Evolutionary conservation across 441 rosid species (phyloP).

Genomic region (Cnidoscolus chayamansa): DNA sequence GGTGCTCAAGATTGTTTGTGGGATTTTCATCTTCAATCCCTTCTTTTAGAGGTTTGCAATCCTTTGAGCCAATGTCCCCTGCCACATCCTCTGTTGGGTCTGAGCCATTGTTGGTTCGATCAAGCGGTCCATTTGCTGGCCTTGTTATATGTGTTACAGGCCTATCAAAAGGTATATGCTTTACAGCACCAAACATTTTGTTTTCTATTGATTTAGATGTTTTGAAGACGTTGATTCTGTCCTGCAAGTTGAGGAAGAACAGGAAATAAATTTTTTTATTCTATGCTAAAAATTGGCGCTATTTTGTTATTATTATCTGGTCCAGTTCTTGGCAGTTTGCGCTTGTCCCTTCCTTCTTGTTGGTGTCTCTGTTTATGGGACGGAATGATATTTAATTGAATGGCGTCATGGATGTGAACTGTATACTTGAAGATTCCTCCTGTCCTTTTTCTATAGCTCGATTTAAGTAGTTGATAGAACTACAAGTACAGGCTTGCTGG

Average conservation of each 20-base stretch:
- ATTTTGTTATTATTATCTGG: constrained; percentile 9
- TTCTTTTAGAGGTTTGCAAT: constrained; percentile 44
- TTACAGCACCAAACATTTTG: neutral
- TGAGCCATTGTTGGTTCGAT: constrained; percentile 34
- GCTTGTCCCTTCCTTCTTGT: constrained; percentile 14
- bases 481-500: neutral
- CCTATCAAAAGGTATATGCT: constrained; percentile 72
- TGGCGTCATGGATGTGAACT: constrained; percentile 6
- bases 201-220: neutral
- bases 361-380: constrained; percentile 1
- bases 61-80: constrained; percentile 45
- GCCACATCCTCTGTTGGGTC: constrained; percentile 42
- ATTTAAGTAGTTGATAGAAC: neutral
- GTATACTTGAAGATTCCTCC: neutral
- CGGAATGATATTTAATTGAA: neutral
- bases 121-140: constrained; percentile 63
- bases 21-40: constrained; percentile 49
- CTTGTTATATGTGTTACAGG: constrained; percentile 93
- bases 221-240: neutral
- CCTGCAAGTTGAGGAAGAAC: constrained; percentile 4
- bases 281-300: neutral
- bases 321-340: neutral
- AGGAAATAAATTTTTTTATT: constrained; percentile 2
- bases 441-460: constrained; percentile 11
- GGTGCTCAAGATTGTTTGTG: constrained; percentile 74